Evolutionary conservation across 2,329 filamentous ascomycete species (phyloP).

Genomic region (Ascosphaera apis): DNA sequence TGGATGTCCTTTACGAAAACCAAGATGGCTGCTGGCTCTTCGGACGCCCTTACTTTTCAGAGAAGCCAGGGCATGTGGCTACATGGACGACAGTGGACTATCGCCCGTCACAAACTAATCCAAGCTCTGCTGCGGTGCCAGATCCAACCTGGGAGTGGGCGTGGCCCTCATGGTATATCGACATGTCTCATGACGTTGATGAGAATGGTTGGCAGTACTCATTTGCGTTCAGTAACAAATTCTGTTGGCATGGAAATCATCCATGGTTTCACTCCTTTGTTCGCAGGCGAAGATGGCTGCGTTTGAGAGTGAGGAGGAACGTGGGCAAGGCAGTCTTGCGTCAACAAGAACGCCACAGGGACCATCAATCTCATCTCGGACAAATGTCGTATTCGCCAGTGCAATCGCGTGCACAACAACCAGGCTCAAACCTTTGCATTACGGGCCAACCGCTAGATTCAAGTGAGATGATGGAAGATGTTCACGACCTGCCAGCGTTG

Average conservation of each 20-base stretch:
- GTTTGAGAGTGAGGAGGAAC: conserved; percentile 47
- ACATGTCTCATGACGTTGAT: conserved; percentile 63
- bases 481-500: conserved; percentile 43
- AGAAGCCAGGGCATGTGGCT: conserved; percentile 33
- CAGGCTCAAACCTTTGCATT: not conserved
- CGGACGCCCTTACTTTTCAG: conserved; percentile 72
- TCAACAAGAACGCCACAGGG: not conserved
- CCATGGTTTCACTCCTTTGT: conserved; percentile 93
- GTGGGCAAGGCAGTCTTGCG: conserved; percentile 3
- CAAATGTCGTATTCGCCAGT: conserved; percentile 10
- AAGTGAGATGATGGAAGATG: conserved; percentile 26
- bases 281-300: conserved; percentile 67
- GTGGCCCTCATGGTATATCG: conserved; percentile 48
- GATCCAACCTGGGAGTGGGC: conserved; percentile 92
- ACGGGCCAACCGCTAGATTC: conserved; percentile 1
- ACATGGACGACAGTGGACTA: conserved; percentile 56
- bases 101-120: conserved; percentile 39
- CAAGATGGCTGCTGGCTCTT: conserved; percentile 79
- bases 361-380: not conserved
- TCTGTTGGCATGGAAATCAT: conserved; percentile 69
- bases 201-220: conserved; percentile 94
- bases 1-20: conserved; percentile 90
- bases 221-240: conserved; percentile 53
- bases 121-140: conserved; percentile 71
- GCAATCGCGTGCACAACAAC: conserved; percentile 12